Evolutionary conservation across 179 eudicot genomes (phyloP).

Genomic region (Sideroxylon spinosum): DNA sequence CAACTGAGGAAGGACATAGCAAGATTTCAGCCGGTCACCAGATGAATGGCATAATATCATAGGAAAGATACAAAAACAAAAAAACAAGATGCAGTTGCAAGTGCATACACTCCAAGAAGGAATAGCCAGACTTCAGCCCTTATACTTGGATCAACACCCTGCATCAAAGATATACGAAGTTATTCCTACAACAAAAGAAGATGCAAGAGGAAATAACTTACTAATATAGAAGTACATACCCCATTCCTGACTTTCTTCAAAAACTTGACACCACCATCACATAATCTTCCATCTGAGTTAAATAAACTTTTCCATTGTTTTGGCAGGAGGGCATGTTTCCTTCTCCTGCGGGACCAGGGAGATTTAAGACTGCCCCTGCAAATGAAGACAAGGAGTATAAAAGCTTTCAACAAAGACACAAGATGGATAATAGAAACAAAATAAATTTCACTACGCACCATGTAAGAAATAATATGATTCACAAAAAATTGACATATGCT

Average conservation of each 20-base stretch:
- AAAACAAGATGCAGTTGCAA: not conserved
- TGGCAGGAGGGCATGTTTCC: conserved; percentile 46
- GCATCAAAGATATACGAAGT: conserved; percentile 15
- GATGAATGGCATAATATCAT: not conserved
- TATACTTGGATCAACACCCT: conserved; percentile 69
- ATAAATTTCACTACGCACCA: not conserved
- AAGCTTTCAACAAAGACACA: not conserved
- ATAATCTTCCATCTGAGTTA: conserved; percentile 43
- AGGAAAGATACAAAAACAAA: not conserved
- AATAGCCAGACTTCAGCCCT: conserved; percentile 78
- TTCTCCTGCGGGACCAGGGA: conserved; percentile 58
- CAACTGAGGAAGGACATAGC: not conserved
- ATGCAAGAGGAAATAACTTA: conserved; percentile 1
- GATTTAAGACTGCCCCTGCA: conserved; percentile 51
- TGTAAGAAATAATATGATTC: not conserved
- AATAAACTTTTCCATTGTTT: conserved; percentile 56
- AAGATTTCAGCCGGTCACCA: not conserved
- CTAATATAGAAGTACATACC: conserved; percentile 26
- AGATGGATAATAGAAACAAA: conserved; percentile 3
- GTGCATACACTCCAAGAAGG: conserved; percentile 69
- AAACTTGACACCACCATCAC: conserved; percentile 58
- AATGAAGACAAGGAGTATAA: conserved; percentile 1
- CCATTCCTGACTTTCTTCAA: conserved; percentile 64
- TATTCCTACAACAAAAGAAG: not conserved
- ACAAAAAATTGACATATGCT: not conserved